These are phyloP conservation scores for Canariomyces notabilis DNA, from an alignment of 2,329 filamentous ascomycete genomes.

Conservation along the genomic window DNA sequence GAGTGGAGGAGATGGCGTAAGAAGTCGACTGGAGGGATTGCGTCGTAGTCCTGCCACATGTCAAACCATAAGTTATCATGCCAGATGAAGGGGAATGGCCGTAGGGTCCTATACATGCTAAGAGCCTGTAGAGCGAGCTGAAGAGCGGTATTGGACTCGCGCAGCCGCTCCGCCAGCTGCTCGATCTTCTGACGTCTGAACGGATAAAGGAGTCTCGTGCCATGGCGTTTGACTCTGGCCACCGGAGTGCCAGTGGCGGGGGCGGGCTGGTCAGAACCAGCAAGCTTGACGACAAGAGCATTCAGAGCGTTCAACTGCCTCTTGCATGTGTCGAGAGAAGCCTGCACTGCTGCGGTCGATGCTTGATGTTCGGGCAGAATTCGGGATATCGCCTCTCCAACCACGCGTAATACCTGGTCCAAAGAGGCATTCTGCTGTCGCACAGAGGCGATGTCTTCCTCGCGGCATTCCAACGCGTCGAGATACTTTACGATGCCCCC, in stretches of 20 bases:
- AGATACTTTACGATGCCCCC: slow-evolving; percentile 2
- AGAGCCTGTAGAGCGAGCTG: slow-evolving; percentile 5
- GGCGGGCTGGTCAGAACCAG: background rate
- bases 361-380: background rate
- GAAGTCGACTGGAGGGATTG: background rate
- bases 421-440: background rate
- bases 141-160: background rate
- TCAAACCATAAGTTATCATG: too few relatives aligned
- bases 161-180: background rate
- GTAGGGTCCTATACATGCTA: background rate
- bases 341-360: background rate
- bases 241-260: too few relatives aligned
- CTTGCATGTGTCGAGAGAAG: background rate
- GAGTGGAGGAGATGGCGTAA: background rate
- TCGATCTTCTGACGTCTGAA: slow-evolving; percentile 7
- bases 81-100: background rate
- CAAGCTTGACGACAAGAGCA: background rate
- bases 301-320: background rate
- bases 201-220: slow-evolving; percentile 6
- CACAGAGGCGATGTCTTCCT: background rate
- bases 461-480: slow-evolving; percentile 5
- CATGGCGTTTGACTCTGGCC: background rate
- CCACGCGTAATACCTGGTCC: background rate
- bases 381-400: background rate
- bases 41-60: background rate